Conservation (phyloP, 2,329 filamentous ascomycete species). For the Aspergillus tubingensis region DNA sequence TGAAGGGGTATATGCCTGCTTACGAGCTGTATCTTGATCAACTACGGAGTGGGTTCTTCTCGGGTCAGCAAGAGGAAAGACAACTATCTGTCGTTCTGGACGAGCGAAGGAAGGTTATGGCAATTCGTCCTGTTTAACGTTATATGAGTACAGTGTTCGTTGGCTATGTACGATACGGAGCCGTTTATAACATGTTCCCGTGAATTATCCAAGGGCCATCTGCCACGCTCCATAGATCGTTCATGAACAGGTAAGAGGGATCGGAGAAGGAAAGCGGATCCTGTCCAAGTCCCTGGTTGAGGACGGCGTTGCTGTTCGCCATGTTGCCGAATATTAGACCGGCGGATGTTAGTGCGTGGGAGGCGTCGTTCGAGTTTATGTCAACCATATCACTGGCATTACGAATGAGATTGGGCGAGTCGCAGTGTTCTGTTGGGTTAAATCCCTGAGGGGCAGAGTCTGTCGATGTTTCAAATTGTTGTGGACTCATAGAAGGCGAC, state of each 20-base stretch:
- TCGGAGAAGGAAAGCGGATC: neutral
- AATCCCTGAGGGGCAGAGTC: neutral
- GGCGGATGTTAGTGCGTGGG: too few relatives aligned
- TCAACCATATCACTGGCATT: neutral
- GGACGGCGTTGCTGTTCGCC: neutral
- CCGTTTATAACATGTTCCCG: constrained; percentile 16
- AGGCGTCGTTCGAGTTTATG: too few relatives aligned
- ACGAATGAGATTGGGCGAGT: neutral
- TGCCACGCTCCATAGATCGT: constrained; percentile 31
- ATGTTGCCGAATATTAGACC: neutral
- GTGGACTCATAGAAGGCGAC: too few relatives aligned
- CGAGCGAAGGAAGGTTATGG: neutral
- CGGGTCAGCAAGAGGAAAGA: neutral
- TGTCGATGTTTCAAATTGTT: neutral
- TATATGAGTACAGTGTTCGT: too few relatives aligned
- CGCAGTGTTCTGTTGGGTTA: neutral
- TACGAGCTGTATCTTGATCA: constrained; percentile 3
- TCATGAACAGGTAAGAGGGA: constrained; percentile 18
- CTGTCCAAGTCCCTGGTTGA: neutral
- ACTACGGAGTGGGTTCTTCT: neutral
- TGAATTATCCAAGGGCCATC: constrained; percentile 39
- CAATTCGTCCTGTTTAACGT: too few relatives aligned
- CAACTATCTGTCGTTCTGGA: neutral
- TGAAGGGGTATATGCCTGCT: constrained; percentile 1
- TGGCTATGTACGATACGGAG: too few relatives aligned